Percentiles rank a stretch among this genome's conserved stretches.
These are phyloP conservation scores for Tetramitus jugosus DNA, from an alignment of 208 protist species.

Conservation along the genomic window DNA sequence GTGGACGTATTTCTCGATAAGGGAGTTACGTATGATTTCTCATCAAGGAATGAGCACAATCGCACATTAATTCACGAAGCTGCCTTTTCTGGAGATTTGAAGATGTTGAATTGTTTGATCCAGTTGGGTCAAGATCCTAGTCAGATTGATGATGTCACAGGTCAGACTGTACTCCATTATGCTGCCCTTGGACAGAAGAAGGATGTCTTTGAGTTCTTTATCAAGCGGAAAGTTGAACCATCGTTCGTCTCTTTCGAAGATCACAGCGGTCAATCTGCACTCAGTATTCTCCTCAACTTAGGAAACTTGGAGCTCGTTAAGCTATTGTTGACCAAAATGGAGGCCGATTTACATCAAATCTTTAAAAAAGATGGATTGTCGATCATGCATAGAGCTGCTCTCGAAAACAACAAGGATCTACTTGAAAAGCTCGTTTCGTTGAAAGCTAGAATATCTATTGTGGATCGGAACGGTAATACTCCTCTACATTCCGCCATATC, in stretches of 20 bases:
- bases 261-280: background rate
- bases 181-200: background rate
- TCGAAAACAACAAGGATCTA: background rate
- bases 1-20: background rate
- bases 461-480: conserved; percentile 4
- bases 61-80: background rate
- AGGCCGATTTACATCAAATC: background rate
- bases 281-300: background rate
- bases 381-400: background rate
- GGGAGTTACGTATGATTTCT: background rate
- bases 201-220: background rate
- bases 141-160: background rate
- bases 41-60: background rate
- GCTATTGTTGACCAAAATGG: background rate
- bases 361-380: background rate
- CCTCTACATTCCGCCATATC: background rate
- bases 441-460: background rate
- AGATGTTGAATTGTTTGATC: background rate
- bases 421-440: background rate
- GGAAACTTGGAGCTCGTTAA: conserved; percentile 8
- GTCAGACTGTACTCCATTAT: background rate
- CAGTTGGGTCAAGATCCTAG: background rate
- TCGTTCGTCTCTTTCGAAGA: background rate
- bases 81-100: background rate
- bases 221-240: background rate